A percentile compares a stretch with the other conserved stretches of the same genome.
Conservation (phyloP, 2,329 filamentous ascomycete genomes). For the Talaromyces sp. region DNA sequence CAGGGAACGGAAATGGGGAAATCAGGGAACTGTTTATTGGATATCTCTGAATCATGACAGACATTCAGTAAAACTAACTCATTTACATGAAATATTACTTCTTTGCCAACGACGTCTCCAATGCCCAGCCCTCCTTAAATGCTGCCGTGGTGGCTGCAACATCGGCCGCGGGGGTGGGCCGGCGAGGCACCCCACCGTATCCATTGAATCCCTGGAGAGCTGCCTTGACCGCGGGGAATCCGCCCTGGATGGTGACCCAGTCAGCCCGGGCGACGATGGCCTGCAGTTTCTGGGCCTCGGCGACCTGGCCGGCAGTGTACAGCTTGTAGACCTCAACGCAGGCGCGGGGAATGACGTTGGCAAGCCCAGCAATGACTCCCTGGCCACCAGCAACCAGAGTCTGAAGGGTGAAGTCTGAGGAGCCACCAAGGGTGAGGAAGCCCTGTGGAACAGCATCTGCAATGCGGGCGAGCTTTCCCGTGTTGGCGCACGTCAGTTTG, state of each 20-base stretch:
- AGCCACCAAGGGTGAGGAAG: conserved; percentile 84
- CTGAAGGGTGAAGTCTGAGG: conserved; percentile 82
- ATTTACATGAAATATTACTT: not conserved
- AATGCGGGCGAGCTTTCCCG: conserved; percentile 66
- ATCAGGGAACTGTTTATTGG: not conserved
- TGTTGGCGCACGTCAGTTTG: conserved; percentile 70
- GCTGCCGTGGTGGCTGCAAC: conserved; percentile 30
- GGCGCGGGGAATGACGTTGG: conserved; percentile 79
- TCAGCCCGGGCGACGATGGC: conserved; percentile 73
- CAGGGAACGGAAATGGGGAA: not conserved
- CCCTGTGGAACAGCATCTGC: conserved; percentile 42
- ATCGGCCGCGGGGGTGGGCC: conserved; percentile 54
- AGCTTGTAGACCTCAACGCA: conserved; percentile 76
- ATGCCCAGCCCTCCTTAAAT: conserved; percentile 34
- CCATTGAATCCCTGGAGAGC: conserved; percentile 76
- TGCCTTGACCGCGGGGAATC: conserved; percentile 81
- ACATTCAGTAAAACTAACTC: not conserved
- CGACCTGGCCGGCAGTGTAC: conserved; percentile 66
- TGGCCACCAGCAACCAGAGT: conserved; percentile 73
- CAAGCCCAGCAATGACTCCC: conserved; percentile 80
- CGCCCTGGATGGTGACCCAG: conserved; percentile 77
- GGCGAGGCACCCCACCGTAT: conserved; percentile 72
- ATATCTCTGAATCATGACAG: not conserved
- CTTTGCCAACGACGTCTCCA: conserved; percentile 27
- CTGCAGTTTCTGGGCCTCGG: conserved; percentile 72